A percentile compares a stretch with the other conserved stretches of the same genome.
phyloP scores from a whole-genome alignment of 805 yeast species.

The Sugiyamaella chiloensis region DNA sequence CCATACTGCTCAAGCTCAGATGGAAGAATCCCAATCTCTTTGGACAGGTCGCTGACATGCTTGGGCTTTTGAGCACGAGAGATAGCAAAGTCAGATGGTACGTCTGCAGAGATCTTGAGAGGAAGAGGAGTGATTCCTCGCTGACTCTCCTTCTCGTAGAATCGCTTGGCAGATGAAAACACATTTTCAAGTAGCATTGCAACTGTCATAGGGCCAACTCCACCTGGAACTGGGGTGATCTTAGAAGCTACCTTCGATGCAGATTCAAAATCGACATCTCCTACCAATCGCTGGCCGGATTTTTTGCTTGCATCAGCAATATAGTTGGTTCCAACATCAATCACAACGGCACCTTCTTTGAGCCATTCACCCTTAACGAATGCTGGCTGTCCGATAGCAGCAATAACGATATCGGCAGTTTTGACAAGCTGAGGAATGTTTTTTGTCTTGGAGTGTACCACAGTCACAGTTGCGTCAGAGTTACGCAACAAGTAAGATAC shows the following conservation, averaged over 20 bases:
- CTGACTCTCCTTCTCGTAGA: slow-evolving; percentile 43
- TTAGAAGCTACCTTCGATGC: slow-evolving; percentile 60
- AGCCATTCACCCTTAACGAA: slow-evolving; percentile 85
- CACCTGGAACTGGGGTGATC: slow-evolving; percentile 97
- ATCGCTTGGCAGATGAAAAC: slow-evolving; percentile 69
- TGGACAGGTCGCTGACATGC: slow-evolving; percentile 70
- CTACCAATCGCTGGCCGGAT: slow-evolving; percentile 79
- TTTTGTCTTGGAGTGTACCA: slow-evolving; percentile 71
- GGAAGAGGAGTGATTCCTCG: slow-evolving; percentile 54
- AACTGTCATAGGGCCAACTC: slow-evolving; percentile 99
- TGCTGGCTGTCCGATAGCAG: slow-evolving; percentile 85
- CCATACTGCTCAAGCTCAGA: slow-evolving; percentile 88
- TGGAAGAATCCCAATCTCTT: slow-evolving; percentile 73
- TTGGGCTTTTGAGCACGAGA: slow-evolving; percentile 87
- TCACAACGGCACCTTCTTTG: slow-evolving; percentile 80
- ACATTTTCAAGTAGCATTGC: slow-evolving; percentile 92
- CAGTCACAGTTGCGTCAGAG: slow-evolving; percentile 81
- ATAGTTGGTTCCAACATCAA: slow-evolving; percentile 95
- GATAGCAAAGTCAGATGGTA: slow-evolving; percentile 87
- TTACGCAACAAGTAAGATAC: slow-evolving; percentile 78
- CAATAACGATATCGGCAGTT: slow-evolving; percentile 85
- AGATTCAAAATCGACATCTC: slow-evolving; percentile 83
- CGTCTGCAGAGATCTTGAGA: slow-evolving; percentile 56
- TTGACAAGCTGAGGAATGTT: slow-evolving; percentile 57
- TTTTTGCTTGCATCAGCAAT: slow-evolving; percentile 69